Evolutionary conservation across 345 rosid species (phyloP).

Genomic region (Gynandropsis gynandra): DNA sequence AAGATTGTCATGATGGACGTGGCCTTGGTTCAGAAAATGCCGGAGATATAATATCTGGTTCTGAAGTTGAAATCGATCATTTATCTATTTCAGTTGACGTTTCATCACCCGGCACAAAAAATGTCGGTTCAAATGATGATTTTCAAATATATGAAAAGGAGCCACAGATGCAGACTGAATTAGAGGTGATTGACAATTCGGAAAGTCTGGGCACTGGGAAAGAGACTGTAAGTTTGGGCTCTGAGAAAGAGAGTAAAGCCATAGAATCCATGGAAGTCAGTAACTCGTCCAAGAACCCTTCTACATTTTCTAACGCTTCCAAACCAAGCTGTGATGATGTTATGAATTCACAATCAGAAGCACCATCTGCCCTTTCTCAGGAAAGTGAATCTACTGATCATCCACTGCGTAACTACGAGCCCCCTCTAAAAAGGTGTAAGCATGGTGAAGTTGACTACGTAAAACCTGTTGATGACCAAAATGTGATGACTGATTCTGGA

Average conservation of each 20-base stretch:
- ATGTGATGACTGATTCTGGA: too few relatives aligned
- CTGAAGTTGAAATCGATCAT: slow-evolving; percentile 12
- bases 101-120: slow-evolving; percentile 6
- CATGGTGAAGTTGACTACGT: too few relatives aligned
- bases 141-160: slow-evolving; percentile 21
- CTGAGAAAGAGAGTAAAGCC: slow-evolving; percentile 8
- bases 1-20: slow-evolving; percentile 4
- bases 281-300: slow-evolving; percentile 6
- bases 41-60: slow-evolving; percentile 3
- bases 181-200: slow-evolving; percentile 3
- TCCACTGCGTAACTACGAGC: not conserved
- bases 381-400: not conserved
- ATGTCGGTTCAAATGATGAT: slow-evolving; percentile 1
- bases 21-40: slow-evolving; percentile 7
- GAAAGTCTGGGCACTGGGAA: slow-evolving; percentile 17
- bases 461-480: too few relatives aligned
- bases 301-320: not conserved
- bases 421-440: too few relatives aligned
- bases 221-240: slow-evolving; percentile 8
- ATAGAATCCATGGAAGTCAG: slow-evolving; percentile 5
- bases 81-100: slow-evolving; percentile 9
- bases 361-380: slow-evolving; percentile 8
- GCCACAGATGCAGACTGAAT: too few relatives aligned
- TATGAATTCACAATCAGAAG: slow-evolving; percentile 9
- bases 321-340: not conserved